Evolutionary conservation across 2,329 filamentous ascomycete genomes (phyloP), one percentile per base, ranked within the genome.

Genomic region (Cordyceps cicadae): DNA sequence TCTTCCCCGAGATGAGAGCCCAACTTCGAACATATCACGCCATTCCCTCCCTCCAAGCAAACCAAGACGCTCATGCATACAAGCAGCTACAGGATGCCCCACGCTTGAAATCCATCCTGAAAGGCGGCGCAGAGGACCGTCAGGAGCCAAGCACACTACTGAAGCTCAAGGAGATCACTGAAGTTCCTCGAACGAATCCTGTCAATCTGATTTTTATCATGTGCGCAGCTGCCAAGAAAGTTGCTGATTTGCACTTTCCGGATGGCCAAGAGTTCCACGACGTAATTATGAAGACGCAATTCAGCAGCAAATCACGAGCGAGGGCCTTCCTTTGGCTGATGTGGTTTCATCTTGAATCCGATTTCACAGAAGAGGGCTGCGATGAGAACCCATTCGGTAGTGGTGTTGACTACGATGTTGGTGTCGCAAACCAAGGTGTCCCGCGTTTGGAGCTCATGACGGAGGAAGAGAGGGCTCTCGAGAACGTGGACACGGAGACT

Each of bases 1-100:
- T 99, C 80, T 99, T 99, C 72, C 94, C 94, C 24, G 94, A 99
- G 74, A 99, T 99, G 94, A 89, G 94, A 75, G 94, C 94, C 34
- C 94, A 99, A 71, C 81, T 99, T 37, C 88, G 94, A 72, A 99
- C 94, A 41, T 99, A 99, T 76, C 94, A 99, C 72, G 93, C 94
- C 14, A 99, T 99, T 66, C 94, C 94, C 15, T 97, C 92, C 1
- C 81, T 99, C 7, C 94, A 99, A 76, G 93, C 93, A 51, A 89
- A 92, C 66, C 92, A 97, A 75, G 94, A 97, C 68, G 88, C 92
- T 12, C 93, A 94, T 67, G 92, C 93, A 59, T 97, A 99, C 80
- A 99, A 99, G 71, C 94, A 97, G 69, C 81, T 99, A 7, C 94
- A 99, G 74, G 94, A 99, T 76, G 94, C 94, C 1, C 94, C 94